Evolutionary conservation across 75 land plant species (phyloP), one percentile per base, ranked within the genome.

Genomic region (Picea glauca): DNA sequence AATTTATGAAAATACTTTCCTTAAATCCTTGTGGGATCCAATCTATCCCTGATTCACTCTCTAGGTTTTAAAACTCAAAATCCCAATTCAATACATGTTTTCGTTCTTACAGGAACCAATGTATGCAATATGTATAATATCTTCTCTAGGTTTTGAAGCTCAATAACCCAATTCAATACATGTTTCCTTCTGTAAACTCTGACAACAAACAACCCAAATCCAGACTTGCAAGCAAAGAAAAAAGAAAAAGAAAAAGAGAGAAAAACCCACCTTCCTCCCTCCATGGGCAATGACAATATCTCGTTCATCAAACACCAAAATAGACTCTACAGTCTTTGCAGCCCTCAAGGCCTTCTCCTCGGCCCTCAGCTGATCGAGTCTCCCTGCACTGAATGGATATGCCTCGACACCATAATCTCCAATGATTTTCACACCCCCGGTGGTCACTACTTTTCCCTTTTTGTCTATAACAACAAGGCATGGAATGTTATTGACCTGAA

Each of bases 341-440:
- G 18, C 80, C 77, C 76, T 85, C 0, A 77, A 84, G 46, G 77
- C 80, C n/a, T 83, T 85, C 78, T 83, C 81, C 40, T 50, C 83
- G 33, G 83, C 88, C 26, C 77, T 60, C 8, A 85, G 32, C 60
- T 80, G 66, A 6, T 3, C 15, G 33, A 91, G 33, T 73, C 77
- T 85, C 60, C 87, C 89, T 0, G 58, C 70, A 3, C 86, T 84
- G 60, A 92, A 92, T 9, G 94, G 92, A 65, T 91, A 92, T 7
- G 72, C 89, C 18, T 79, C 87, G 0, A 72, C 84, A 59, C 92
- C 90, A 82, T 90, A 80, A 17, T 84, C 81, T 15, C 14, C 18
- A 5, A 80, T 30, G 13, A 84, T 78, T 46, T 84, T 83, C 92
- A 87, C 20, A 72, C 40, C 18, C 78, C 82, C 86, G 8, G 83